These are phyloP conservation scores for Arthrobotrys sphaeroides DNA, from an alignment of 2,329 filamentous ascomycete genomes.

Conservation along the genomic window DNA sequence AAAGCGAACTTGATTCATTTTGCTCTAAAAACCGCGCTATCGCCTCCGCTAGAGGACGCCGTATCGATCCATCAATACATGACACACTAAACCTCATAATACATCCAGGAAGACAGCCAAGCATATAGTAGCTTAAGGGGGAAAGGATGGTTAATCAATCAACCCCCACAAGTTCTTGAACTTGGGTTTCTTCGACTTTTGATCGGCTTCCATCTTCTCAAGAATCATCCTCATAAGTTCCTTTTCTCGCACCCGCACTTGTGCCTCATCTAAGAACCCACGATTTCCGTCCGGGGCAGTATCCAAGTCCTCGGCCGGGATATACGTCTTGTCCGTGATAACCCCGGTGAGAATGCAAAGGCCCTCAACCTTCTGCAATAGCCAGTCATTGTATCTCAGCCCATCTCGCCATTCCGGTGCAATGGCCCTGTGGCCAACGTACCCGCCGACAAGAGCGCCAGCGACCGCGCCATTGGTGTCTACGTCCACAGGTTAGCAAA, in stretches of 20 bases:
- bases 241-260: constrained; percentile 59
- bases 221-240: constrained; percentile 44
- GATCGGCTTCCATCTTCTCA: constrained; percentile 12
- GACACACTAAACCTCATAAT: background rate
- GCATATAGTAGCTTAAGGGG: background rate
- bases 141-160: background rate
- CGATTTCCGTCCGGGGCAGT: constrained; percentile 63
- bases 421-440: constrained; percentile 64
- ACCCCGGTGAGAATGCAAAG: constrained; percentile 62
- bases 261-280: constrained; percentile 60
- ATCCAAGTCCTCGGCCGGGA: constrained; percentile 61
- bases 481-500: constrained; percentile 1
- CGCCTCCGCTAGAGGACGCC: background rate
- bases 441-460: constrained; percentile 65
- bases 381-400: constrained; percentile 63
- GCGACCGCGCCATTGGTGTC: constrained; percentile 68
- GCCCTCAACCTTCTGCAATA: constrained; percentile 63
- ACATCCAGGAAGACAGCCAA: background rate
- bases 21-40: background rate
- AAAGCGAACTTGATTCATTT: constrained; percentile 32
- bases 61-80: background rate
- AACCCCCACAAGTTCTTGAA: constrained; percentile 45
- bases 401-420: constrained; percentile 66
- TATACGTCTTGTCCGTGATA: constrained; percentile 59
- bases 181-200: constrained; percentile 15